Conservation (phyloP, 495 filamentous ascomycete species). For the Penicillium coffeae region DNA sequence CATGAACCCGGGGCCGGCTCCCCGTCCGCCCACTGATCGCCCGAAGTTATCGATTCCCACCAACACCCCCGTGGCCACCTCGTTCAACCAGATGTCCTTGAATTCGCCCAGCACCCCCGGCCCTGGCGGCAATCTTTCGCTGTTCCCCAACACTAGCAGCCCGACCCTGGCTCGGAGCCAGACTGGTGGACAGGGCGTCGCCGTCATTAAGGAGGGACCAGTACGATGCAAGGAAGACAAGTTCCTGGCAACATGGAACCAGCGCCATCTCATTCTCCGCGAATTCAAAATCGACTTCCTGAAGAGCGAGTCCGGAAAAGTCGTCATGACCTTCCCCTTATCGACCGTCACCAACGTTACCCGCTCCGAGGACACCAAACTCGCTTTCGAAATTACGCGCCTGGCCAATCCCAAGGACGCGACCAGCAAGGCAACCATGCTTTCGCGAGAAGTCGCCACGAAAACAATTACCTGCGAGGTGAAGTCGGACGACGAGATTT, state of each 20-base stretch:
- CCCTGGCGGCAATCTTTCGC: slow-evolving; percentile 42
- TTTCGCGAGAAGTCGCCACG: slow-evolving; percentile 66
- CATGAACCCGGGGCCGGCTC: slow-evolving; percentile 95
- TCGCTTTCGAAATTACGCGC: slow-evolving; percentile 88
- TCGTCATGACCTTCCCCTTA: slow-evolving; percentile 73
- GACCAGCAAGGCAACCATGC: slow-evolving; percentile 56
- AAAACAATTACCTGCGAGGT: slow-evolving; percentile 83
- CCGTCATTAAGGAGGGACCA: slow-evolving; percentile 83
- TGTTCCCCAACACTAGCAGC: slow-evolving; percentile 60
- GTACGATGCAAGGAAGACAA: slow-evolving; percentile 85
- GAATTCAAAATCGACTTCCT: slow-evolving; percentile 87
- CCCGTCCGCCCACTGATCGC: slow-evolving; percentile 80
- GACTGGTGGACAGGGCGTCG: slow-evolving; percentile 57
- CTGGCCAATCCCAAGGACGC: slow-evolving; percentile 59
- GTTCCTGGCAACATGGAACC: slow-evolving; percentile 83
- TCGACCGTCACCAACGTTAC: slow-evolving; percentile 81
- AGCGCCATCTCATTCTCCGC: slow-evolving; percentile 81
- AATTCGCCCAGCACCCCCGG: slow-evolving; percentile 61
- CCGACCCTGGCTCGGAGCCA: slow-evolving; percentile 61
- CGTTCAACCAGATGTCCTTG: slow-evolving; percentile 69
- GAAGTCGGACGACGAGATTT: slow-evolving; percentile 91
- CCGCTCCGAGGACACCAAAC: slow-evolving; percentile 79
- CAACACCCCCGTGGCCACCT: slow-evolving; percentile 71
- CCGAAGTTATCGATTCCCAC: slow-evolving; percentile 65
- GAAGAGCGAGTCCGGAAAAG: slow-evolving; percentile 81